Evolutionary conservation across 169 alveolate genomes (phyloP).

Genomic region (Perkinsus chesapeaki): DNA sequence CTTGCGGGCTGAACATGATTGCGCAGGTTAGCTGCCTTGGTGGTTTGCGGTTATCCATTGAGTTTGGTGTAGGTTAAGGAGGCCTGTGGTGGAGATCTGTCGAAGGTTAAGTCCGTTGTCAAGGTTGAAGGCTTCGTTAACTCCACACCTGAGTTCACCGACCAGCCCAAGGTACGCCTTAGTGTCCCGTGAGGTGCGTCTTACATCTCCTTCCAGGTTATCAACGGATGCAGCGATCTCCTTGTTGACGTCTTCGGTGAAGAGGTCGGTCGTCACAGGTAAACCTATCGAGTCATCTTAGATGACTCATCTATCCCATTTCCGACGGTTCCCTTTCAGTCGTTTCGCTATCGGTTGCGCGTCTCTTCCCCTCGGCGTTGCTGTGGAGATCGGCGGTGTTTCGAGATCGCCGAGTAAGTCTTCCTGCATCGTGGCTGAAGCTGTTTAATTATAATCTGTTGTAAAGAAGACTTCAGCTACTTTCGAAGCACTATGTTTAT

Average conservation of each 20-base stretch:
- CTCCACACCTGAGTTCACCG: not conserved
- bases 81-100: not conserved
- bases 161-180: not conserved
- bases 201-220: not conserved
- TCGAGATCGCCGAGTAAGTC: not conserved
- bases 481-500: not conserved
- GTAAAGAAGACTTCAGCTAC: not conserved
- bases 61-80: not conserved
- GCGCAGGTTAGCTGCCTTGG: too few relatives aligned
- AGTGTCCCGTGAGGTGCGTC: not conserved
- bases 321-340: not conserved
- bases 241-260: not conserved
- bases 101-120: not conserved
- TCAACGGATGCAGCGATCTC: conserved; percentile 4
- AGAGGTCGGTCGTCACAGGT: not conserved
- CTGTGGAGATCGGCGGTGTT: conserved; percentile 7
- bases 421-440: too few relatives aligned
- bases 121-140: conserved; percentile 9
- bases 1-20: not conserved
- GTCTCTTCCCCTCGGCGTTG: not conserved
- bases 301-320: not conserved
- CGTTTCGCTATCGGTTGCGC: conserved; percentile 12
- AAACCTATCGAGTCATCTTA: not conserved
- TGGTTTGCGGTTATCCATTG: too few relatives aligned
- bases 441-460: too few relatives aligned